Evolutionary conservation across 139 green algal species (phyloP).

Genomic region (Chlorella vulgaris): DNA sequence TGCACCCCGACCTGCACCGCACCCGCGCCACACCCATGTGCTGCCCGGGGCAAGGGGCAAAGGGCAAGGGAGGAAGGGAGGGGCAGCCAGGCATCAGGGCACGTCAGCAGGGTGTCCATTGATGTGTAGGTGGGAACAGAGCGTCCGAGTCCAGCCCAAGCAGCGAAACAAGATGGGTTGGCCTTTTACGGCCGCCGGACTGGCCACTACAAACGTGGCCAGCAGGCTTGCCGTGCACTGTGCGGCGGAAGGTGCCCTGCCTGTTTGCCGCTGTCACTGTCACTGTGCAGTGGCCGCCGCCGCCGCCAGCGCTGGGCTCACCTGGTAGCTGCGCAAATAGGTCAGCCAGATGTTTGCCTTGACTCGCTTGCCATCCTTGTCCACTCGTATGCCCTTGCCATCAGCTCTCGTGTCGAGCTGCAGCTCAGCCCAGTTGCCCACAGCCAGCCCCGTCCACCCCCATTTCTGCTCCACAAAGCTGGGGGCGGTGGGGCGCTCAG

Average conservation of each 20-base stretch:
- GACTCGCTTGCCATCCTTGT: conserved; percentile 18
- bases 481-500: conserved; percentile 18
- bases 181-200: too few relatives aligned
- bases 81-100: too few relatives aligned
- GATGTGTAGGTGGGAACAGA: too few relatives aligned
- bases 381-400: conserved; percentile 9
- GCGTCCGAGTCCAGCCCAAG: too few relatives aligned
- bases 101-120: background rate
- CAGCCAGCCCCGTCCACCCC: conserved; percentile 26
- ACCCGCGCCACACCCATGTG: conserved; percentile 29
- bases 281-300: too few relatives aligned
- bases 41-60: background rate
- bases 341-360: conserved; percentile 35
- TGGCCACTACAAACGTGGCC: too few relatives aligned
- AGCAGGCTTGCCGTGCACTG: too few relatives aligned
- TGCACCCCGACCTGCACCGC: conserved; percentile 16
- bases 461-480: conserved; percentile 32
- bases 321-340: conserved; percentile 30
- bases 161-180: too few relatives aligned
- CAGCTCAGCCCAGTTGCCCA: conserved; percentile 27
- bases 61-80: background rate
- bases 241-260: too few relatives aligned
- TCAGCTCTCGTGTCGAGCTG: conserved; percentile 28
- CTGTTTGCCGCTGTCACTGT: too few relatives aligned
- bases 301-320: too few relatives aligned